Percentiles rank a stretch among this genome's conserved stretches.
phyloP scores from a whole-genome alignment of 1,139 yeast species.

The Yamadazyma friedrichii region DNA sequence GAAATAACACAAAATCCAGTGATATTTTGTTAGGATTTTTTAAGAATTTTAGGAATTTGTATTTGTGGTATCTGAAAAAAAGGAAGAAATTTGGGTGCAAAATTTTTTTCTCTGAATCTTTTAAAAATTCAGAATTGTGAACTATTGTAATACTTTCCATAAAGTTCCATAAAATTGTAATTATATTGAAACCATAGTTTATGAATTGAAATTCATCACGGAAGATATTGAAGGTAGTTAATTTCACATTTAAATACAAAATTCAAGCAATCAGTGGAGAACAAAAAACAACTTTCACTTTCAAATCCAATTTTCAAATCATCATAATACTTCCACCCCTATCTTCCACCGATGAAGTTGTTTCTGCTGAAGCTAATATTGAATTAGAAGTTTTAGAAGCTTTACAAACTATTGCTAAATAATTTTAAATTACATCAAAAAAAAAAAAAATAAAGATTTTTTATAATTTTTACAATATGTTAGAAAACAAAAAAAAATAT shows the following conservation, averaged over 20 bases:
- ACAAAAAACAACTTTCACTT: no score
- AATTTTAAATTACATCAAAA: no score
- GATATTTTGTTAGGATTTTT: not conserved
- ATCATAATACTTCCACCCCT: no score
- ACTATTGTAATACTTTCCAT: not conserved
- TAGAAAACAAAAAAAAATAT: no score
- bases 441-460: no score
- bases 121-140: not conserved
- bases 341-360: conserved; percentile 87
- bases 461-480: no score
- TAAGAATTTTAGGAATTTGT: not conserved
- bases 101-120: not conserved
- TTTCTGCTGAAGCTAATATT: conserved; percentile 92
- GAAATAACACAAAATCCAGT: not conserved
- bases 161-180: not conserved
- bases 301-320: no score
- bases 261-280: no score
- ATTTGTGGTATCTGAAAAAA: not conserved
- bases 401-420: conserved; percentile 84
- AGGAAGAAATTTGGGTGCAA: not conserved
- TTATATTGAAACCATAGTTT: no score
- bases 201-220: no score
- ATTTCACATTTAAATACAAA: no score
- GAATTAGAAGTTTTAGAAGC: conserved; percentile 97
- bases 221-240: no score